Evolutionary conservation across 768 basidiomycete genomes (phyloP).

Genomic region (Pleurotus citrinopileatus): DNA sequence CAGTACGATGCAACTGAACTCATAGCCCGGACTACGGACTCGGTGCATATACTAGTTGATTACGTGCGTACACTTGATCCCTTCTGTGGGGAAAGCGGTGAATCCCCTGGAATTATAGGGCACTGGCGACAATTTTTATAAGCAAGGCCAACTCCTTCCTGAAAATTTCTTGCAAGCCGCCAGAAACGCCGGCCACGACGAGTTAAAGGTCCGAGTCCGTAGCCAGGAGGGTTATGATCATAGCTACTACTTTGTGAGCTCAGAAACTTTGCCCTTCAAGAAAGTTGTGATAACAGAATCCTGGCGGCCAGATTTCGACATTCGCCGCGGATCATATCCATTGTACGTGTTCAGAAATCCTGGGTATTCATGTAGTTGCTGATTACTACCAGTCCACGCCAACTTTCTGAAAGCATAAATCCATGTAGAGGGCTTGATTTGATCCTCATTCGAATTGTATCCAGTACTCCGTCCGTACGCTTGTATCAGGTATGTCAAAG

Average conservation of each 20-base stretch:
- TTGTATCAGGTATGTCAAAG: no score
- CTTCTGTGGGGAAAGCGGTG: neutral
- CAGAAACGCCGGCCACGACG: conserved; percentile 66
- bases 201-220: conserved; percentile 74
- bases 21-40: conserved; percentile 56
- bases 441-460: no score
- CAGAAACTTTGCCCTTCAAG: neutral
- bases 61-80: conserved; percentile 54
- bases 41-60: conserved; percentile 82
- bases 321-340: conserved; percentile 88
- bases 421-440: no score
- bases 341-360: conserved; percentile 48
- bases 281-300: neutral
- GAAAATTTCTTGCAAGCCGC: conserved; percentile 85
- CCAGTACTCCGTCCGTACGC: no score
- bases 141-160: conserved; percentile 85
- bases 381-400: conserved; percentile 94
- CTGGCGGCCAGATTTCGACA: conserved; percentile 69
- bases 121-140: conserved; percentile 77
- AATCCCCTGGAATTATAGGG: conserved; percentile 43
- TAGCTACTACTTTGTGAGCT: conserved; percentile 78
- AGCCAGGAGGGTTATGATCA: conserved; percentile 86
- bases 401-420: conserved; percentile 77
- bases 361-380: conserved; percentile 15
- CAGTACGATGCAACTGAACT: conserved; percentile 86